These are phyloP conservation scores for Pharnaceum exiguum DNA, from an alignment of 148 eudicot genomes.

Conservation along the genomic window DNA sequence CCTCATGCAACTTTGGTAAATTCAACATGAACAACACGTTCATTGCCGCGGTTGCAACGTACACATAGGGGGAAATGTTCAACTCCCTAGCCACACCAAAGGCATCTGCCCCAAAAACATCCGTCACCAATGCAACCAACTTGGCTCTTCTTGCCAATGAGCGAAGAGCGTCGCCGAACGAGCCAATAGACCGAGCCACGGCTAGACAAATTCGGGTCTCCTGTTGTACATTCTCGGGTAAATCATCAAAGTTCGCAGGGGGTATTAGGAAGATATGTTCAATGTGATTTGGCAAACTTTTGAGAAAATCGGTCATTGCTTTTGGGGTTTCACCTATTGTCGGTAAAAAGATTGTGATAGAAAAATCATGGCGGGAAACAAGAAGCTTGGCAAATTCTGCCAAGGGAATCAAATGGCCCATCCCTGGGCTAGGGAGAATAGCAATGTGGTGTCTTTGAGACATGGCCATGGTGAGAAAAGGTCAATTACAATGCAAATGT, in stretches of 20 bases:
- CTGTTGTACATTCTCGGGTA: constrained; percentile 1
- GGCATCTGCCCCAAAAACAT: constrained; percentile 39
- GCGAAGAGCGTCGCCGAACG: constrained; percentile 10
- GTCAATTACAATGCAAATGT: neutral
- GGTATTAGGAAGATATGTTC: constrained; percentile 32
- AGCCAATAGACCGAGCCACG: constrained; percentile 20
- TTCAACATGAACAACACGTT: constrained; percentile 26
- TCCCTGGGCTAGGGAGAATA: constrained; percentile 47
- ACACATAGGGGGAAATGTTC: constrained; percentile 28
- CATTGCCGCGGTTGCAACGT: constrained; percentile 41
- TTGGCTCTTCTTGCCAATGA: neutral
- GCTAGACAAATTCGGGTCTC: constrained; percentile 30
- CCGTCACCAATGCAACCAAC: constrained; percentile 36
- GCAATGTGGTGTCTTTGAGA: constrained; percentile 27
- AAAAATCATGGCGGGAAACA: constrained; percentile 25
- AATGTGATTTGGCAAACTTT: constrained; percentile 27
- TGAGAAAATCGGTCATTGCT: constrained; percentile 26
- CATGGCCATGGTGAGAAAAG: neutral
- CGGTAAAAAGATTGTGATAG: constrained; percentile 36
- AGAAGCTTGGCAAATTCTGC: constrained; percentile 48
- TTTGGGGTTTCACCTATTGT: constrained; percentile 19
- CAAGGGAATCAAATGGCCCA: constrained; percentile 69
- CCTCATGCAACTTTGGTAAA: constrained; percentile 37
- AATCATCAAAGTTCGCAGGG: constrained; percentile 22
- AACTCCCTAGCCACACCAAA: constrained; percentile 40